Evolutionary conservation across 345 rosid genomes (phyloP), one percentile per base, ranked within the genome.

Genomic region (Iberis pinnata): DNA sequence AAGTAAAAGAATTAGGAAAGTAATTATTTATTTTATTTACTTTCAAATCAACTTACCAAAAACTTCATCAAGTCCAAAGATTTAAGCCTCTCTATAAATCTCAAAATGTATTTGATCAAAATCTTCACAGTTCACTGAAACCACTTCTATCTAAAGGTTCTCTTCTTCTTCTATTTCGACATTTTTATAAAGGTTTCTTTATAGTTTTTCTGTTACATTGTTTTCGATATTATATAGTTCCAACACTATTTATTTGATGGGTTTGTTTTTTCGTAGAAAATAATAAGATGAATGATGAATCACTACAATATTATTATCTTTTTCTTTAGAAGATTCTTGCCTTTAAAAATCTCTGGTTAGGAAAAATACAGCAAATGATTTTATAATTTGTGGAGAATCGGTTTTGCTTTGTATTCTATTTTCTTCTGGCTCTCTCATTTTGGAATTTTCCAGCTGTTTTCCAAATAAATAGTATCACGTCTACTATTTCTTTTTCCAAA

Each of bases 281-380:
- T 8, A 5, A 22, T 22, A 22, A 22, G 25, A 22, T 22, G 25
- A 22, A n/a, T n/a, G 35, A 31, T 4, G 65, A 61, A 61, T 32
- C 44, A 51, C 26, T 20, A 41, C 40, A 42, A 14, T 50, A n/a
- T n/a, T 12, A 11, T 64, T 32, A 20, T 56, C 16, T 9, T 32
- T 64, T 47, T 6, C 26, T 25, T 25, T 18, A 6, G 52, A 57
- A 57, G 57, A 57, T 65, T 65, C 58, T 57, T 13, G 12, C 4
- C 58, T 53, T 57, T 46, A 57, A 57, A 65, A 65, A 57, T 65
- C 70, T 65, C 64, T 65, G 70, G 70, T 50, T 43, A 49, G 12
- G 9, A 65, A 44, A 42, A 18, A 65, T 41, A 65, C 64, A 65
- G 32, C 70, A 57, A 57, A 24, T n/a, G 5, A 25, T 11, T 65